Base-by-base conservation (phyloP, 2,329 filamentous ascomycete genomes). In the Fusarium hostae region DNA sequence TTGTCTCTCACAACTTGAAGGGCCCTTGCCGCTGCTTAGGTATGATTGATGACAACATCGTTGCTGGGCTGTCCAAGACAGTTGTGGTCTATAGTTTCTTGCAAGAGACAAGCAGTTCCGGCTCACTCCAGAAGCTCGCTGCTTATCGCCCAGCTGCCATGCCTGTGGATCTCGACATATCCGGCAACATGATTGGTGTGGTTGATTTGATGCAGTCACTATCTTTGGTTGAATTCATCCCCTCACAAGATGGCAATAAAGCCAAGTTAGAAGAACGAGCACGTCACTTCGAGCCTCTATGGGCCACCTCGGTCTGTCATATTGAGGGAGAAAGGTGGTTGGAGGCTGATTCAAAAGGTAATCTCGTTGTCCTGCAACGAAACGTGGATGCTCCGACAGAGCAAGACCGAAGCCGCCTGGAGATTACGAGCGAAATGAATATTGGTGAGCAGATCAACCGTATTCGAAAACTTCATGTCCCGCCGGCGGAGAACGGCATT, bases 181-280 rank as follows among this genome's bases (percentile, higher is more conserved):
- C 89, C 2, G 92, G 88, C 2, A 90, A 91, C 73, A 86, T 89
- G 28, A 95, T 99, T 69, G 94, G 93, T 1, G 90, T 98, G 13
- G 93, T 92, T 1, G 96, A 99, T 78, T 84, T 99, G 48, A 98
- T 97, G 93, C 98, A 98, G 82, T 97, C 94, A 3, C 85, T 97
- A 28, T 91, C 92, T 2, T 83, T 98, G 9, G 85, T 98, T 12
- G 86, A 96, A 77, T 96, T 92, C 77, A 84, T 86, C 0, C 86
- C 86, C 5, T 87, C 89, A 4, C 80, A 85, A 26, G 82, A 88
- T 6, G 89, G 87, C 2, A 81, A 87, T n/a, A 82, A 86, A 15
- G 88, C 91, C 59, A 88, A 85, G 57, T 85, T 98, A 11, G 85
- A 86, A 1, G 94, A 97, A 83, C 85, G 92, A 6, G 92, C 92